phyloP scores from a whole-genome alignment of 2,329 filamentous ascomycete species.

The Diaporthe citri region DNA sequence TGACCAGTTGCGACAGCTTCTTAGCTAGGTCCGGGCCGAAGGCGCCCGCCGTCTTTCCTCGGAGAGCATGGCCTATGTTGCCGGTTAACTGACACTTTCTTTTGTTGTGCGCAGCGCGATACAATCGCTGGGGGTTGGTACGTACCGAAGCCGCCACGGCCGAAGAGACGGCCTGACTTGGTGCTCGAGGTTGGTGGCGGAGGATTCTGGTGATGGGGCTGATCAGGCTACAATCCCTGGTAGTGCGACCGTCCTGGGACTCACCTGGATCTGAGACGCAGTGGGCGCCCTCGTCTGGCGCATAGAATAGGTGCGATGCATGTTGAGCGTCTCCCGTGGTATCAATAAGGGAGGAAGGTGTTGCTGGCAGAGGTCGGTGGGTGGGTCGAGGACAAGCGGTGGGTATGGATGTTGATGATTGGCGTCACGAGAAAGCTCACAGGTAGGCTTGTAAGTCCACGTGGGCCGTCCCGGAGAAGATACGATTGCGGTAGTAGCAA shows the following conservation, averaged over 20 bases:
- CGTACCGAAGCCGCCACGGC: constrained; percentile 87
- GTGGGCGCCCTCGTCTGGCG: constrained; percentile 96
- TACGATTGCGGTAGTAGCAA: not conserved
- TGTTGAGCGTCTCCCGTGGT: constrained; percentile 55
- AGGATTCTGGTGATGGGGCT: constrained; percentile 75
- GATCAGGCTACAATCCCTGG: constrained; percentile 22
- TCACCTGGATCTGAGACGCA: constrained; percentile 79
- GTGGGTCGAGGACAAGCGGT: constrained; percentile 22
- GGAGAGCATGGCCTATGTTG: constrained; percentile 72
- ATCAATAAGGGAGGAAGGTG: not conserved
- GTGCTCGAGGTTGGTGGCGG: constrained; percentile 92
- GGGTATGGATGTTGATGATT: constrained; percentile 16
- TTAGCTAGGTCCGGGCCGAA: constrained; percentile 91
- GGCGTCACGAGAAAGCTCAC: not conserved
- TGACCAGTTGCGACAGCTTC: constrained; percentile 97
- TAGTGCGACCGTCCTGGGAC: constrained; percentile 37
- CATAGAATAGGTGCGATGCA: constrained; percentile 99
- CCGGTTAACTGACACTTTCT: constrained; percentile 41
- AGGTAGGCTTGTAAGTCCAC: constrained; percentile 9
- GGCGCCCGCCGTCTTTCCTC: constrained; percentile 80
- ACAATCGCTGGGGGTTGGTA: constrained; percentile 42
- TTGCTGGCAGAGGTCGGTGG: constrained; percentile 8
- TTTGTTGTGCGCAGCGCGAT: not conserved
- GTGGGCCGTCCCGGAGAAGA: constrained; percentile 18
- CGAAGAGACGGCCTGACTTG: constrained; percentile 91